Base-by-base conservation (phyloP, 805 yeast genomes). In the Yamadazyma philogaea region DNA sequence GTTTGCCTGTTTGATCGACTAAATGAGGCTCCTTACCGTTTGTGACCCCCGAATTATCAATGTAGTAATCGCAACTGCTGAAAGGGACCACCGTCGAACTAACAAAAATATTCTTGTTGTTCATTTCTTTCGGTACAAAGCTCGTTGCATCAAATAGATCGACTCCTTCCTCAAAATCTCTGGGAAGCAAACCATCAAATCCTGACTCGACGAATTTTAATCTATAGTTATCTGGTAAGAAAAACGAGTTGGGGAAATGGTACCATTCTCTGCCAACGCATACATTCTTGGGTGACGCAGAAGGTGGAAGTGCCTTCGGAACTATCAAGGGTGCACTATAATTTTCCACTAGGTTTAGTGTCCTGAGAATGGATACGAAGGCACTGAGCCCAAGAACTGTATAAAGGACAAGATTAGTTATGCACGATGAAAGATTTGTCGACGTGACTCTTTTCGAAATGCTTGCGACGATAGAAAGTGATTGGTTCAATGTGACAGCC, bases 211-310 rank as follows among this genome's bases (percentile, higher is more conserved):
- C 78, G 60, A 87, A 91, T 52, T 70, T 69, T 18, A 88, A 65
- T 50, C 96, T 66, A 53, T 73, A 73, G 44, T 78, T 68, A 4
- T 77, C 74, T 3, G 86, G 82, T 18, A 91, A 65, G 56, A 90
- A 87, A 58, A 89, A 86, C 0, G 96, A 89, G 1, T 86, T 81
- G 7, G 98, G 96, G 62, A 70, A 90, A 56, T 91, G 85, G 56
- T 87, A 88, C 97, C 97, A 90, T 64, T 91, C 97, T 45, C 96
- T 75, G 2, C 96, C 97, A n/a, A 85, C 73, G 62, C 98, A 91
- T 0, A 91, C 83, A 50, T 35, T 45, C 28, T 22, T 30, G 14
- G 30, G 26, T 10, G 18, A 16, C 2, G 7, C 30, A 7, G 24
- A 16, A 10, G 37, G 18, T 11, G 27, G 12, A 11, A 42, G 27